Evolutionary conservation across 31 red algal species (phyloP), one percentile per base, ranked within the genome.

Genomic region (Asparagopsis taxiformis): DNA sequence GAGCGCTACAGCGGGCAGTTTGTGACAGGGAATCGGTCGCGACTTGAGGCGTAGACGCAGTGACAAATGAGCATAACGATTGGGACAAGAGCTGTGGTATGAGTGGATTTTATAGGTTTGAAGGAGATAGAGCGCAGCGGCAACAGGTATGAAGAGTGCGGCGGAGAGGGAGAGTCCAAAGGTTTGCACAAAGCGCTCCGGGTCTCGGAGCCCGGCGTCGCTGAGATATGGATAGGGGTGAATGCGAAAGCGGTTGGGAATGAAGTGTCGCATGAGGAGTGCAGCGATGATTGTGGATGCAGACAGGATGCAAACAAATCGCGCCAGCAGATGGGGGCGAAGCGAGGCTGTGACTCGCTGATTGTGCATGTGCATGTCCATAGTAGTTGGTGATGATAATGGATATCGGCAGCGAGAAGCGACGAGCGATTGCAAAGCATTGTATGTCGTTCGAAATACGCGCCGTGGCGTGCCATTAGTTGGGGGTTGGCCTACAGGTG

Each of bases 121-220:
- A 55, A 34, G 30, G 48, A 82, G 65, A 34, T 51, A 63, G 5
- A 72, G 13, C 19, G 55, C 54, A 28, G 20, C 28, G 20, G 62
- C 62, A 1, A 88, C 31, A 15, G 83, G 83, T 0, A 88, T 30
- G 33, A 88, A 70, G 10, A 77, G 73, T 1, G 62, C 72, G 58
- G 72, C 72, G 17, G 83, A 59, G 16, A 75, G 1, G 20, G 60
- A 48, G 5, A 88, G 52, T 0, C 83, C 83, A 29, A 53, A 51
- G 15, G 63, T 46, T 21, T 78, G 53, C 34, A 88, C n/a, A 22
- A 88, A 34, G 39, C 83, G 71, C 65, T 88, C 83, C 3, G 83
- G 83, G 39, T 88, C 83, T 3, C 72, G 83, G 20, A 88, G 73
- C 55, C 83, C 83, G 35, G 83, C 83, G 54, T 88, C 83, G 62